Evolutionary conservation across 1,139 yeast genomes (phyloP).

Genomic region (Blastobotrys arbuscula): DNA sequence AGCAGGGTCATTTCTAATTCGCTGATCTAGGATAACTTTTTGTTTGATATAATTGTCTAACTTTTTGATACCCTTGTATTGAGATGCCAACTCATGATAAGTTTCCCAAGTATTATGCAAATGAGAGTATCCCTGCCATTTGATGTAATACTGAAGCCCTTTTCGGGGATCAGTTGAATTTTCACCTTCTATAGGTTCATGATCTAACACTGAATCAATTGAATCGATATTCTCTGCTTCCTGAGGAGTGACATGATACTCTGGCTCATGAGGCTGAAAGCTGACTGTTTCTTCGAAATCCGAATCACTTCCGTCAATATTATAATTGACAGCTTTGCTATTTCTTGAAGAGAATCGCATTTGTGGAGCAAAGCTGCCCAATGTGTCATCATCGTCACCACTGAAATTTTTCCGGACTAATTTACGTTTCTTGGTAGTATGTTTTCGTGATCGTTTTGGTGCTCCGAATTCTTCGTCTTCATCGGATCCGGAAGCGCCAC

Average conservation of each 20-base stretch:
- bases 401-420: constrained; percentile 23
- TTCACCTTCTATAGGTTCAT: constrained; percentile 26
- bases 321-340: constrained; percentile 65
- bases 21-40: constrained; percentile 64
- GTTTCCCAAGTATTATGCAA: constrained; percentile 94
- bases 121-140: constrained; percentile 88
- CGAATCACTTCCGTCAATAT: constrained; percentile 65
- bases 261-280: constrained; percentile 22
- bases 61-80: constrained; percentile 69
- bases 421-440: constrained; percentile 21
- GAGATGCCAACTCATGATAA: constrained; percentile 46
- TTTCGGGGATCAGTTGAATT: constrained; percentile 30
- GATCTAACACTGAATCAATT: constrained; percentile 33
- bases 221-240: constrained; percentile 34
- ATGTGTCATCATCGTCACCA: constrained; percentile 24
- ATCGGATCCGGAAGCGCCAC: constrained; percentile 22
- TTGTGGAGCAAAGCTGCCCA: constrained; percentile 24
- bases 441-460: constrained; percentile 22
- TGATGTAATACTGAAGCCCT: constrained; percentile 42
- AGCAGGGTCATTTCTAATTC: constrained; percentile 67
- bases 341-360: constrained; percentile 76
- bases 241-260: constrained; percentile 18
- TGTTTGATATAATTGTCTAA: constrained; percentile 88
- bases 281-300: constrained; percentile 41
- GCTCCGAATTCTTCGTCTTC: constrained; percentile 35